Base-by-base conservation (phyloP, 2,329 filamentous ascomycete genomes). In the Penicillium occitanis region DNA sequence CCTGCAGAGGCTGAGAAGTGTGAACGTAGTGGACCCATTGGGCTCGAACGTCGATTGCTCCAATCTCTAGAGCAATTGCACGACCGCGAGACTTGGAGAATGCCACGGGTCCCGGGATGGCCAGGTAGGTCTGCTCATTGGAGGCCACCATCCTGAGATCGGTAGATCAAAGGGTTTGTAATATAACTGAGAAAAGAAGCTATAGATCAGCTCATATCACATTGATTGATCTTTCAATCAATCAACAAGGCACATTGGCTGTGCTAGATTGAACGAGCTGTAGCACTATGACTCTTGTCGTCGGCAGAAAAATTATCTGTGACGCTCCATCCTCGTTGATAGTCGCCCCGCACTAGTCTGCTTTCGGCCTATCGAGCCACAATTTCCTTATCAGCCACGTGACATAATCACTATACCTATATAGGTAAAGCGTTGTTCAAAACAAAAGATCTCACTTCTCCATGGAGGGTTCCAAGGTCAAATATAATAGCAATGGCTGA, bases 1-100 rank as follows among this genome's bases (percentile, higher is more conserved):
- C 76, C 65, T 77, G 73, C 61, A 85, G 78, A 59, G 79, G 76
- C 51, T 80, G 80, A 68, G 83, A 82, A 68, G 89, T 81, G 74
- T 89, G 84, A 66, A 91, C 83, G 73, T 91, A 91, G 81, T 91
- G 91, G 67, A 83, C 71, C 75, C 79, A 83, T 70, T 82, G 79
- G 51, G 80, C 80, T 53, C 79, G 76, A 50, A 83, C 77, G 67
- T 81, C 78, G 57, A 75, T 70, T 5, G 78, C 79, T 44, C 78
- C 78, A 65, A 83, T 75, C 64, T 76, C 78, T 19, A 74, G 71
- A 61, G 80, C 79, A 68, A 83, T 74, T 50, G 75, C 77, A 67
- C 77, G 76, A 35, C 79, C 77, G 61, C 81, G 79, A 67, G 82
- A 83, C 46, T 75, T 77, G 25, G 81, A 82, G 65, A 80, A 82